phyloP scores from a whole-genome alignment of 371 early-diverging fungal species.

The Mortierella sp. region DNA sequence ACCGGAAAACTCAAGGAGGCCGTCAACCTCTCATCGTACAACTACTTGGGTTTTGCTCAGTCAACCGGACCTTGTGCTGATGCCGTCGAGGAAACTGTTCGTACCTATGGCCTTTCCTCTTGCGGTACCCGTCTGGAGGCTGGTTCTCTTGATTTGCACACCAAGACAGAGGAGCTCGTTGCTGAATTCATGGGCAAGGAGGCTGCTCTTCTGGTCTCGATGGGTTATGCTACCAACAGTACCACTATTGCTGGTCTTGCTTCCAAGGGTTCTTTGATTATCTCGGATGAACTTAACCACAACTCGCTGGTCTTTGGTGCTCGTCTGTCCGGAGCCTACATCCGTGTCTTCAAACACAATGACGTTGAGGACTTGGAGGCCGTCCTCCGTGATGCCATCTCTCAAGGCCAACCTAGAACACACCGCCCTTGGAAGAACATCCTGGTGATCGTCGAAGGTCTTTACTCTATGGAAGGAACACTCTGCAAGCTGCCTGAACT shows the following conservation, averaged over 20 bases:
- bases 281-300: conserved; percentile 99
- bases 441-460: conserved; percentile 97
- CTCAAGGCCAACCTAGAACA: conserved; percentile 99
- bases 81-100: conserved; percentile 81
- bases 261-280: conserved; percentile 91
- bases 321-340: conserved; percentile 93
- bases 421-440: conserved; percentile 99
- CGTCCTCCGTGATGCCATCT: conserved; percentile 90
- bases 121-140: conserved; percentile 80
- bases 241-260: conserved; percentile 96
- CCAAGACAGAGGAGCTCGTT: conserved; percentile 89
- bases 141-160: conserved; percentile 69
- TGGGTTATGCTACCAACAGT: conserved; percentile 99
- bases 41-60: conserved; percentile 99
- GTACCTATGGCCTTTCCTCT: conserved; percentile 71
- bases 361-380: conserved; percentile 82
- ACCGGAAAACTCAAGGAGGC: conserved; percentile 86
- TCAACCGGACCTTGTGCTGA: conserved; percentile 93
- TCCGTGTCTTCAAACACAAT: conserved; percentile 98
- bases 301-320: conserved; percentile 96
- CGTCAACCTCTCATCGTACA: conserved; percentile 99
- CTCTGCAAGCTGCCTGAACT: conserved; percentile 92
- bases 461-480: conserved; percentile 99
- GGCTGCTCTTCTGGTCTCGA: conserved; percentile 93
- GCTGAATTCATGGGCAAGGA: conserved; percentile 97